Evolutionary conservation across 2,329 filamentous ascomycete species (phyloP).

Genomic region (Tetracladium maxilliforme): DNA sequence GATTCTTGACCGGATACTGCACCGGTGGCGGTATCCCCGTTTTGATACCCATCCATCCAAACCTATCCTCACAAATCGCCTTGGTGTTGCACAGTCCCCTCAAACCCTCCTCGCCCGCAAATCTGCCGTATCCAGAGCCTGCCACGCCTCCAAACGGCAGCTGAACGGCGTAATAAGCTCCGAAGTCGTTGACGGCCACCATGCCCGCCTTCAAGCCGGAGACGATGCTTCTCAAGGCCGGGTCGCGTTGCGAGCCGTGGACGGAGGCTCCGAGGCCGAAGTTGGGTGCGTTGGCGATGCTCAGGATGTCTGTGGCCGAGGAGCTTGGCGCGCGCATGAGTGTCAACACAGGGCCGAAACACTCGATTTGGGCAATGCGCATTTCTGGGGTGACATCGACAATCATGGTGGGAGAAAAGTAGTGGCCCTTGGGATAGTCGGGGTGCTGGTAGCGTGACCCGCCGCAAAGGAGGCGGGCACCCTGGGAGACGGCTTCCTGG

Average conservation of each 20-base stretch:
- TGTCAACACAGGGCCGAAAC: constrained; percentile 84
- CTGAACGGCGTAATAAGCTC: constrained; percentile 82
- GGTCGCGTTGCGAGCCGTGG: constrained; percentile 58
- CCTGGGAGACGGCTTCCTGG: constrained; percentile 58
- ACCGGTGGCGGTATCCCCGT: constrained; percentile 72
- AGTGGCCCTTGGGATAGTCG: constrained; percentile 64
- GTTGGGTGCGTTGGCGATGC: constrained; percentile 66
- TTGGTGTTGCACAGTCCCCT: constrained; percentile 78
- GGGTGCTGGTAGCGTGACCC: constrained; percentile 62
- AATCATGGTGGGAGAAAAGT: constrained; percentile 83
- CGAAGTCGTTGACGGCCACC: constrained; percentile 94
- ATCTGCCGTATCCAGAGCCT: constrained; percentile 83
- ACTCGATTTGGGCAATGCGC: constrained; percentile 78
- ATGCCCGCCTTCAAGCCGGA: constrained; percentile 65
- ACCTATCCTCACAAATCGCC: constrained; percentile 66
- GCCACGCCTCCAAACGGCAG: constrained; percentile 74
- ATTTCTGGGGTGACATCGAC: constrained; percentile 79
- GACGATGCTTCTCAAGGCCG: constrained; percentile 49
- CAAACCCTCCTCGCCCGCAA: constrained; percentile 81
- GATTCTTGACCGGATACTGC: constrained; percentile 64
- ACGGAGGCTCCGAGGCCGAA: constrained; percentile 85
- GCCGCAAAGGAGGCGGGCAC: constrained; percentile 70
- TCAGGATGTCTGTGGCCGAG: constrained; percentile 46
- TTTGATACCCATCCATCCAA: constrained; percentile 42
- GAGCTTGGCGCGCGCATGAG: constrained; percentile 61